These are phyloP conservation scores for Symbiodinium natans DNA, from an alignment of 73 alveolate species.

Conservation along the genomic window DNA sequence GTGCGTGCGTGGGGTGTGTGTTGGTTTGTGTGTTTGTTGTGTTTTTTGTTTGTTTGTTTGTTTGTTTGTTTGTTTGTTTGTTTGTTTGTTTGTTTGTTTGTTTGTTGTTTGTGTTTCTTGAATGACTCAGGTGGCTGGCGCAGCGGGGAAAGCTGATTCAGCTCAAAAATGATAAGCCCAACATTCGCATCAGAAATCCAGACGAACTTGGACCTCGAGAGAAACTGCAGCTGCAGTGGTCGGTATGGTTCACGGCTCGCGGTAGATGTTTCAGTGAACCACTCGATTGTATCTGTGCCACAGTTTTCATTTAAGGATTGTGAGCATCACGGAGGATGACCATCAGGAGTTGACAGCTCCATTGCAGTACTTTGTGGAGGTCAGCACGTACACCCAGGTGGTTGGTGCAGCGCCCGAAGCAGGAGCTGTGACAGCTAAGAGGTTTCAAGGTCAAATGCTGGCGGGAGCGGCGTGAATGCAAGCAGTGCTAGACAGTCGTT, in stretches of 20 bases:
- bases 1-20: no score
- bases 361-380: not conserved
- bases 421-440: no score
- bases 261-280: no score
- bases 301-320: not conserved
- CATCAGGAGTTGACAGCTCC: not conserved
- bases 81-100: not conserved
- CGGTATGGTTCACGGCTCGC: no score
- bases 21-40: no score
- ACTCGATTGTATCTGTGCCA: not conserved
- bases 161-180: not conserved
- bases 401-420: no score
- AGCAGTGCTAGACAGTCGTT: no score
- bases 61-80: not conserved
- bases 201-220: slow-evolving; percentile 44
- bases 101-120: no score
- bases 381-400: not conserved
- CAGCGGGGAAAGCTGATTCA: not conserved
- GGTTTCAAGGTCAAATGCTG: no score
- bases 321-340: not conserved
- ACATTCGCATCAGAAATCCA: not conserved
- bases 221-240: not conserved
- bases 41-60: not conserved
- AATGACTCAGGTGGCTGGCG: slow-evolving; percentile 6
- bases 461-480: no score